These are phyloP conservation scores for Musa itinerans DNA, from an alignment of 176 grass and related monocot genomes.

Conservation along the genomic window DNA sequence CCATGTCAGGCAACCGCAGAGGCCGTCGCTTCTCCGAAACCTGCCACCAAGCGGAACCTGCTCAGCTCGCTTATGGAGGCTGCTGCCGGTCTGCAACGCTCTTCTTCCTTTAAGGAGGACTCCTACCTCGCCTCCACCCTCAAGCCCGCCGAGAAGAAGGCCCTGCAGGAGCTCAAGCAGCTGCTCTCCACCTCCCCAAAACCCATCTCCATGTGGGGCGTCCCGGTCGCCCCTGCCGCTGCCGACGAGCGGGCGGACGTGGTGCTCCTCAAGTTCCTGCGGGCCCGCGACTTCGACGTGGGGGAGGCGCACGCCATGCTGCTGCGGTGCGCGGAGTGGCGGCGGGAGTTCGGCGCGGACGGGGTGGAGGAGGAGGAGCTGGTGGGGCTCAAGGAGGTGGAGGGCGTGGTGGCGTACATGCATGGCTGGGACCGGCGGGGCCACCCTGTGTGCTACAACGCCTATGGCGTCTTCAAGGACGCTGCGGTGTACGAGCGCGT, in stretches of 20 bases:
- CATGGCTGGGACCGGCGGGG: too few species aligned
- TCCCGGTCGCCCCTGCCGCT: slow-evolving; percentile 26
- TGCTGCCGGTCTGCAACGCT: slow-evolving; percentile 28
- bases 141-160: slow-evolving; percentile 45
- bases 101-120: slow-evolving; percentile 82
- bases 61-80: slow-evolving; percentile 74
- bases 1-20: background rate
- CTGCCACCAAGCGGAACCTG: slow-evolving; percentile 46
- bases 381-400: too few species aligned
- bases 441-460: too few species aligned
- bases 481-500: slow-evolving; percentile 58
- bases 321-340: slow-evolving; percentile 41
- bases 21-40: slow-evolving; percentile 3
- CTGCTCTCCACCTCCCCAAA: slow-evolving; percentile 51
- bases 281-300: too few species aligned
- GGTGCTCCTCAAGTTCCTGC: too few species aligned
- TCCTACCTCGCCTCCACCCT: slow-evolving; percentile 69
- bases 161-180: slow-evolving; percentile 57
- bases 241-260: slow-evolving; percentile 43
- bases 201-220: slow-evolving; percentile 69
- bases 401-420: too few species aligned
- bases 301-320: background rate
- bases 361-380: too few species aligned
- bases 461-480: slow-evolving; percentile 2
- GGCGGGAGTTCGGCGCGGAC: too few species aligned